Base-by-base conservation (phyloP, 2,329 filamentous ascomycete genomes). In the Fusarium sp. region DNA sequence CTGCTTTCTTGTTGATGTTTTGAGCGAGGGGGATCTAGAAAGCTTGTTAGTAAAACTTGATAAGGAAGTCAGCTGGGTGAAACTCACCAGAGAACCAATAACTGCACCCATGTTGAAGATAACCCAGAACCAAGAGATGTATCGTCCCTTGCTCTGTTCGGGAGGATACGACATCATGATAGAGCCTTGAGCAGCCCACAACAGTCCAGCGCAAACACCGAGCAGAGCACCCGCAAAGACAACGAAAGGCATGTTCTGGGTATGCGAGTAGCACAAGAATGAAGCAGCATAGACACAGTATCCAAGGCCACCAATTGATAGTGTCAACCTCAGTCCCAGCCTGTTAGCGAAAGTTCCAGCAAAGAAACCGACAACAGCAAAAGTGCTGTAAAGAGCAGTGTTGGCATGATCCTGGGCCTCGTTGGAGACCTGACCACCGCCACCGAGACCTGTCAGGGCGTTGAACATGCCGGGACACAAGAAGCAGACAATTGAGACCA, bases 101-200 rank as follows among this genome's bases (percentile, higher is more conserved):
- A 97, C 94, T 75, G 90, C 94, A 74, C 94, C 94, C 63, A 94
- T 81, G 81, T 97, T 97, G 86, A 97, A 98, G 76, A 98, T 97
- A 79, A 94, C 90, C 94, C 94, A 97, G 82, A 97, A 97, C 83
- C 90, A 90, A 65, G 92, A 92, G 79, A 97, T 97, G 79, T 94
- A 97, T 64, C 91, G 90, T 46, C 94, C 94, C 85, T 97, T 97
- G 70, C 89, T 88, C 34, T 88, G 80, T 81, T 97, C 94, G 22
- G 87, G 84, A 3, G 94, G 94, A 79, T 97, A 97, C 42, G 92
- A 90, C 89, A 97, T 95, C 91, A 95, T 94, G 76, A 95, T 93
- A 63, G 92, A 90, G 64, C 93, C 92, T 81, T 95, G 92, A 2
- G 91, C 93, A 34, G 91, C 91, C 93, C 93, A 96, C 40, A 96